Base-by-base conservation (phyloP, 2,329 filamentous ascomycete species). In the Scortechinia acanthostroma region DNA sequence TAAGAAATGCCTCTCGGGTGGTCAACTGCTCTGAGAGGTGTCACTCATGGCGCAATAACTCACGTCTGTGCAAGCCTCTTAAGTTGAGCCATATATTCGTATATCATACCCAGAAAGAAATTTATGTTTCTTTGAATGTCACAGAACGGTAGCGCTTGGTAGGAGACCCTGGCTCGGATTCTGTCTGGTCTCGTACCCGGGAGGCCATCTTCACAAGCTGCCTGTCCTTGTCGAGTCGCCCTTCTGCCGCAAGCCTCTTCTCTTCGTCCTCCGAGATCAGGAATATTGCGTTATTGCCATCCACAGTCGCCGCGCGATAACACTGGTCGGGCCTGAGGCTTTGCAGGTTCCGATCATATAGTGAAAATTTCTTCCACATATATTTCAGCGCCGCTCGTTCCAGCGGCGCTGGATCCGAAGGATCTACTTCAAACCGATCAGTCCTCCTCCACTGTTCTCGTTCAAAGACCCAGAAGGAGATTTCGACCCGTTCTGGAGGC, bases 391-490 rank as follows among this genome's bases (percentile, higher is more conserved):
- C 25, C 10, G 25, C n/a, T 30, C 25, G 25, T n/a, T 30, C 25
- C 25, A 30, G 10, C n/a, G 25, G 25, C n/a, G 25, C 10, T 30
- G 25, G 25, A 30, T 30, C n/a, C 10, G 25, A 30, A 30, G 25
- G 25, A 30, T 30, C 25, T n/a, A 30, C 25, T 30, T n/a, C 10
- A n/a, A 30, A n/a, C 10, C 25, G 25, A n/a, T 30, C 25, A 10
- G 25, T 10, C 25, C n/a, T 10, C 25, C n/a, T 30, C 25, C 25
- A 30, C 25, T 30, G 10, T 30, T 30, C 25, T 30, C 25, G 25
- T 30, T 30, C 25, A 30, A 30, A 30, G 25, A n/a, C 25, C 25
- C 25, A 30, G 25, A 30, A 30, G 25, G 25, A 30, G n/a, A 30
- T 30, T n/a, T 30, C 25, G n/a, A 30, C 25, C 10, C 10, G 25